Conservation (phyloP, 495 filamentous ascomycete species). For the Xylaria grammica region DNA sequence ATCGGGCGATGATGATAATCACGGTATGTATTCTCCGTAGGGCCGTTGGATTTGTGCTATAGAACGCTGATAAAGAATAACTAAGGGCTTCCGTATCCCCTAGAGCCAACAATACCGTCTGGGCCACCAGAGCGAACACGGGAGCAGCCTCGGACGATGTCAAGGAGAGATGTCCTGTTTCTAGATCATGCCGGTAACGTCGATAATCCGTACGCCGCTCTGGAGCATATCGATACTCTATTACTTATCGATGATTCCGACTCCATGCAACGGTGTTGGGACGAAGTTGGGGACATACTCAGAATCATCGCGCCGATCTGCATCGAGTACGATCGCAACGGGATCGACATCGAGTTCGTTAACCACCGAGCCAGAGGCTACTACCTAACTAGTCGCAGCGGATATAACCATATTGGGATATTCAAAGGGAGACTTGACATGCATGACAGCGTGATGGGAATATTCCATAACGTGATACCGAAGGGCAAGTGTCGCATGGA, state of each 20-base stretch:
- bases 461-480: slow-evolving; percentile 52
- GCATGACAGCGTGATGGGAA: slow-evolving; percentile 52
- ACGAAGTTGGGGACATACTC: slow-evolving; percentile 69
- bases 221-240: slow-evolving; percentile 74
- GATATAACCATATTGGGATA: slow-evolving; percentile 59
- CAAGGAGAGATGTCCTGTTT: neutral
- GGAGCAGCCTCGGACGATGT: neutral
- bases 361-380: slow-evolving; percentile 56
- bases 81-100: slow-evolving; percentile 19
- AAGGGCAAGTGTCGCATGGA: slow-evolving; percentile 53
- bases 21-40: slow-evolving; percentile 2
- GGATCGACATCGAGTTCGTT: slow-evolving; percentile 86
- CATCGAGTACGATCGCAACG: slow-evolving; percentile 73
- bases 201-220: slow-evolving; percentile 29
- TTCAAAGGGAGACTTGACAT: slow-evolving; percentile 67
- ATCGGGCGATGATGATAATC: neutral
- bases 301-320: slow-evolving; percentile 77
- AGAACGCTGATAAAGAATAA: neutral
- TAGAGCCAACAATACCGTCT: slow-evolving; percentile 12
- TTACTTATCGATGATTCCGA: slow-evolving; percentile 88
- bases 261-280: slow-evolving; percentile 81
- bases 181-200: slow-evolving; percentile 1
- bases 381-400: slow-evolving; percentile 54
- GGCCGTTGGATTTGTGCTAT: too few species aligned
- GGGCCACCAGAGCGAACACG: neutral